These are phyloP conservation scores for Oryza meyeriana DNA, from an alignment of 176 grass and related monocot species.

Conservation along the genomic window DNA sequence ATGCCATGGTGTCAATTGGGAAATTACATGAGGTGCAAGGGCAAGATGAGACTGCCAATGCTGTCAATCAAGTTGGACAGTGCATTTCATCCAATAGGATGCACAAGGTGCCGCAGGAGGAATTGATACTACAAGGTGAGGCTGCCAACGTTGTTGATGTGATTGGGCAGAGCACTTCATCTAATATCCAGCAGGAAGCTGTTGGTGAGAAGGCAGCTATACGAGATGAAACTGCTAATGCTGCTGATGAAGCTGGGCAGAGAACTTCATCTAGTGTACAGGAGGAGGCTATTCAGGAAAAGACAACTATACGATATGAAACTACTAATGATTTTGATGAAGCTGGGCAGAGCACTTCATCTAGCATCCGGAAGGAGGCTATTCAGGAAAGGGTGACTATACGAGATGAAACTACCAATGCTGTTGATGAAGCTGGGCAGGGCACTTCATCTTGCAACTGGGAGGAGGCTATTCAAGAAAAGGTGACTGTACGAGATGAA, in stretches of 20 bases:
- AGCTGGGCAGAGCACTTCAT: constrained; percentile 14
- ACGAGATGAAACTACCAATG: neutral
- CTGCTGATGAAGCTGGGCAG: constrained; percentile 5
- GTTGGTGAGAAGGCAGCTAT: neutral
- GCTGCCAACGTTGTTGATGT: neutral
- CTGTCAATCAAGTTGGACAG: constrained; percentile 10
- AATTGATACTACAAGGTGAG: neutral
- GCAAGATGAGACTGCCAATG: constrained; percentile 23
- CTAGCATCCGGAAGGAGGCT: constrained; percentile 14
- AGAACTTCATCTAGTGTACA: constrained; percentile 8
- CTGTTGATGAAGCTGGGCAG: neutral
- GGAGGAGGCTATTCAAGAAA: constrained; percentile 21
- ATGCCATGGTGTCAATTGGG: neutral
- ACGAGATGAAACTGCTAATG: constrained; percentile 19
- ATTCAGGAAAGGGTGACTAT: constrained; percentile 16
- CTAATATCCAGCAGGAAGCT: neutral
- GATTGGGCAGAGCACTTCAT: constrained; percentile 15
- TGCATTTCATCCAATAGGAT: constrained; percentile 7
- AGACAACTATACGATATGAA: neutral
- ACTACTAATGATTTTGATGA: neutral
- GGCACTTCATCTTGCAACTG: constrained; percentile 11
- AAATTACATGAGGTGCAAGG: neutral
- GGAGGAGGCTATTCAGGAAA: neutral
- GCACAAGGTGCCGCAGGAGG: neutral
- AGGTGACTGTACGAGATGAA: constrained; percentile 3